phyloP scores from a whole-genome alignment of 1,284 basidiomycete species.

The Polyporus tsugae region DNA sequence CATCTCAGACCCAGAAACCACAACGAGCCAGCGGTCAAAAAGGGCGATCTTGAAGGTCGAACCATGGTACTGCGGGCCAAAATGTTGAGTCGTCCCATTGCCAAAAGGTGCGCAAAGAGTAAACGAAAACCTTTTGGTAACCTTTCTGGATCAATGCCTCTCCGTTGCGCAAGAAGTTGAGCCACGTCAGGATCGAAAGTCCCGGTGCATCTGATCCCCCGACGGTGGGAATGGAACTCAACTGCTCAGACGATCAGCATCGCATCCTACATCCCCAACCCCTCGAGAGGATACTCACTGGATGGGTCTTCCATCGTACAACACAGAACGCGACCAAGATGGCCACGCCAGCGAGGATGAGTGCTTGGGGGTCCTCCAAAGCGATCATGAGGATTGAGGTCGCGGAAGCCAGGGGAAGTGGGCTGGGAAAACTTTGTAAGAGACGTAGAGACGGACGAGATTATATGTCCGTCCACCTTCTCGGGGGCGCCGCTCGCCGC shows the following conservation, averaged over 20 bases:
- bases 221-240: conserved; percentile 40
- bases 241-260: conserved; percentile 10
- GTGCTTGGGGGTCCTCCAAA: conserved; percentile 6
- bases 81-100: too few relatives aligned
- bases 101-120: not conserved
- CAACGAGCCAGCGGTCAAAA: conserved; percentile 43
- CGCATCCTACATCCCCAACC: not conserved
- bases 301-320: conserved; percentile 13
- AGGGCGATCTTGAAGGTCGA: conserved; percentile 45
- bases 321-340: conserved; percentile 3
- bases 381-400: not conserved
- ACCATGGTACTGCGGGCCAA: conserved; percentile 21
- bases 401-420: not conserved
- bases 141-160: conserved; percentile 36
- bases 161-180: conserved; percentile 18
- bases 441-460: not conserved
- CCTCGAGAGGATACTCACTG: conserved; percentile 1
- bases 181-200: conserved; percentile 38
- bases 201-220: conserved; percentile 36
- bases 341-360: conserved; percentile 4
- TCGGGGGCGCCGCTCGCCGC: not conserved
- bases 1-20: conserved; percentile 34
- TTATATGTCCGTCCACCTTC: not conserved
- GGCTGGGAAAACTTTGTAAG: not conserved
- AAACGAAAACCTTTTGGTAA: conserved; percentile 44